Percentiles rank a stretch among this genome's conserved stretches.
Conservation (phyloP, 768 basidiomycete genomes). For the Rubroboletus pulcherrimus region DNA sequence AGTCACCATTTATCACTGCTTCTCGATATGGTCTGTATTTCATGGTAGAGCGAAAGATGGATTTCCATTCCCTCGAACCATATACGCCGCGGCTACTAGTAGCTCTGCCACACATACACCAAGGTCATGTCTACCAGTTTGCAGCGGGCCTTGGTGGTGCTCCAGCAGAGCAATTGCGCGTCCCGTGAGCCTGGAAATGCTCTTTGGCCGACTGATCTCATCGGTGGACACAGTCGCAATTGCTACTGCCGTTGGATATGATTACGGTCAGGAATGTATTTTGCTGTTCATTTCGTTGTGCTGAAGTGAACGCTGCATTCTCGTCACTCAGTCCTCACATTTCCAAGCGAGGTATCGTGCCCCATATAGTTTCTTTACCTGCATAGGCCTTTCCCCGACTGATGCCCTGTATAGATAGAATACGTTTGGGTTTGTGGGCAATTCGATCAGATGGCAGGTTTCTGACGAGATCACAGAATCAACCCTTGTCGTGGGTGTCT, state of each 20-base stretch:
- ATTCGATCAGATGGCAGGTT: background rate
- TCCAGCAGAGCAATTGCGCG: background rate
- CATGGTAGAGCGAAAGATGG: background rate
- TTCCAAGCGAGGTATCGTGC: constrained; percentile 9
- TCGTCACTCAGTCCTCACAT: constrained; percentile 2
- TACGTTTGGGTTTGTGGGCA: constrained; percentile 11
- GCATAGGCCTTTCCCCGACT: background rate
- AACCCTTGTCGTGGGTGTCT: constrained; percentile 11
- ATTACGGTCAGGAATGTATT: constrained; percentile 4
- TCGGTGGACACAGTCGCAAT: constrained; percentile 1
- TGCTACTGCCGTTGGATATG: constrained; percentile 1
- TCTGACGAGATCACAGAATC: constrained; percentile 2
- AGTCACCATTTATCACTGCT: background rate
- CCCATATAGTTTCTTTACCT: background rate
- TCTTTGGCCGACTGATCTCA: background rate
- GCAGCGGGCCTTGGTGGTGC: background rate
- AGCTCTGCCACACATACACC: background rate
- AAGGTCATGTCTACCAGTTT: background rate
- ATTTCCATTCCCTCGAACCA: background rate
- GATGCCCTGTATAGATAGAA: background rate
- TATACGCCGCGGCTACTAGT: background rate
- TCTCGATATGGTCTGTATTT: background rate
- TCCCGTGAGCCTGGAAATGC: background rate
- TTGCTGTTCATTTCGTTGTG: background rate
- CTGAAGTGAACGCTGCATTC: background rate